phyloP scores from a whole-genome alignment of 192 early-diverging fungal species.

The Ambispora gerdemannii region DNA sequence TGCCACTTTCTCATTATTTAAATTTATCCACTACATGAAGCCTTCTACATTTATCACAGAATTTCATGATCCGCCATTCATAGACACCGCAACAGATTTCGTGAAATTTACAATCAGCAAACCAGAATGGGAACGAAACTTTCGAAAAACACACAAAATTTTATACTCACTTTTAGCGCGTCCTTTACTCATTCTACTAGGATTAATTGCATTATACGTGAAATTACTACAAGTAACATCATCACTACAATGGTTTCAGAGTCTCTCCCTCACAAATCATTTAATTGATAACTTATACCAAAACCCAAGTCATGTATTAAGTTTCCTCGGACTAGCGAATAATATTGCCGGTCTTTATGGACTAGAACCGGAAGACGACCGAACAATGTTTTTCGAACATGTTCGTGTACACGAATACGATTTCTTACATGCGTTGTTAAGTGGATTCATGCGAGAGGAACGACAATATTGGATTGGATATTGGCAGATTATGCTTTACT shows the following conservation, averaged over 20 bases:
- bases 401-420: constrained; percentile 2
- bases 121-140: neutral
- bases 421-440: constrained; percentile 4
- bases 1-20: constrained; percentile 1
- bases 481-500: constrained; percentile 4
- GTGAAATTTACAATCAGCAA: neutral
- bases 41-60: constrained; percentile 3
- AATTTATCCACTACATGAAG: constrained; percentile 17
- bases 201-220: constrained; percentile 8
- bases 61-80: constrained; percentile 19
- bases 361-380: neutral
- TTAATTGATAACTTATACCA: too few species aligned
- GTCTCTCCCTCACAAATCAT: neutral
- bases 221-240: neutral
- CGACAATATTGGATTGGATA: neutral
- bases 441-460: neutral
- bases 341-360: constrained; percentile 16
- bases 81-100: neutral
- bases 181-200: neutral
- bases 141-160: neutral
- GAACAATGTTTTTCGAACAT: constrained; percentile 5
- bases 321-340: constrained; percentile 10
- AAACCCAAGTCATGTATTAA: neutral
- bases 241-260: neutral
- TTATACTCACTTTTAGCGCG: neutral